Conservation (phyloP, 805 yeast genomes). For the Teunomyces panamensis region DNA sequence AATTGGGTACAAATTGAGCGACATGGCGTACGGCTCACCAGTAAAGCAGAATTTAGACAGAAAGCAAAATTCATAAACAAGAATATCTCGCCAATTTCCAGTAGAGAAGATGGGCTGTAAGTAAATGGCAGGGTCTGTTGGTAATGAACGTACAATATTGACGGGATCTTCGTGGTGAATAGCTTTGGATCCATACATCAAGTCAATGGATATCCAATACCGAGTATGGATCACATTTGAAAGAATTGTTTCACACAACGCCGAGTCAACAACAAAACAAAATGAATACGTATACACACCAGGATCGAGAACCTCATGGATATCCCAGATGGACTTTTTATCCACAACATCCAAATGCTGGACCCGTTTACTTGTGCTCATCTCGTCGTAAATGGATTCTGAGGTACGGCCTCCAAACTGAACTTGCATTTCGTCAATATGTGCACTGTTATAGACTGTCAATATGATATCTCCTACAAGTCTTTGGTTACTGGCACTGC, state of each 20-base stretch:
- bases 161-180: conserved; percentile 1
- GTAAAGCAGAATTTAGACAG: conserved; percentile 15
- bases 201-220: background rate
- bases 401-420: conserved; percentile 1
- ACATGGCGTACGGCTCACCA: conserved; percentile 5
- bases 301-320: background rate
- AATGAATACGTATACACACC: conserved; percentile 14
- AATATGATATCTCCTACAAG: background rate
- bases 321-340: conserved; percentile 1
- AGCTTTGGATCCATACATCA: background rate
- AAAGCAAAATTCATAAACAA: conserved; percentile 14
- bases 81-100: conserved; percentile 17
- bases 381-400: background rate
- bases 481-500: background rate
- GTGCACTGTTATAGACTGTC: background rate
- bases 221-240: conserved; percentile 1
- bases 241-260: conserved; percentile 10
- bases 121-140: background rate
- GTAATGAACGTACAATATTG: conserved; percentile 1
- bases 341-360: background rate
- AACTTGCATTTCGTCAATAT: background rate
- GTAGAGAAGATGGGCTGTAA: conserved; percentile 10
- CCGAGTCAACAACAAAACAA: conserved; percentile 10
- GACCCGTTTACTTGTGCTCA: background rate
- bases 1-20: conserved; percentile 11